phyloP scores from a whole-genome alignment of 176 grass and related monocot genomes.

The Musa itinerans region DNA sequence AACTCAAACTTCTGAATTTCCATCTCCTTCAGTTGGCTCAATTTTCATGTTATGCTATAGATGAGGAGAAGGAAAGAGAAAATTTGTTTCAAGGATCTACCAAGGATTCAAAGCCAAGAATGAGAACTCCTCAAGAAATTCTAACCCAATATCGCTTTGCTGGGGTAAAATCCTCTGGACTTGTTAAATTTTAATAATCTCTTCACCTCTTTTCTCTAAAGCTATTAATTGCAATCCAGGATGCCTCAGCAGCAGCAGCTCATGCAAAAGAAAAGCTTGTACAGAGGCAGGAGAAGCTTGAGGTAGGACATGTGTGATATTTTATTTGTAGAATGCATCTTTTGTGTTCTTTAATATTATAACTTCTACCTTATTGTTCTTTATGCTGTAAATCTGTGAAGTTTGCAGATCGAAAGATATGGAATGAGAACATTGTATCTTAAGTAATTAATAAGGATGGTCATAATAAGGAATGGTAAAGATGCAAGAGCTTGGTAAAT shows the following conservation, averaged over 20 bases:
- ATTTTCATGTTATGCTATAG: conserved; percentile 18
- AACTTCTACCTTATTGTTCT: neutral
- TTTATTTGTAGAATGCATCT: neutral
- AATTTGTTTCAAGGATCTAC: conserved; percentile 52
- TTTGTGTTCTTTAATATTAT: neutral
- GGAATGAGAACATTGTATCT: no score
- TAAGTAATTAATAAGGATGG: no score
- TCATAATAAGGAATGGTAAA: no score
- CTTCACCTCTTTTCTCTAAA: neutral
- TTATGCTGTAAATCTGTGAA: neutral
- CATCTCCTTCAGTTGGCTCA: neutral
- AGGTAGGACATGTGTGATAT: conserved; percentile 27
- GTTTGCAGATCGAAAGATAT: neutral
- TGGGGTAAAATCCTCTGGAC: conserved; percentile 37
- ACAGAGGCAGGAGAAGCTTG: conserved; percentile 78
- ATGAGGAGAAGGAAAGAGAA: conserved; percentile 35
- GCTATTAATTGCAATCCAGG: conserved; percentile 26
- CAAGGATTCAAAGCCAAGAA: conserved; percentile 50
- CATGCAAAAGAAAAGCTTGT: conserved; percentile 73
- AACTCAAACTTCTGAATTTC: neutral
- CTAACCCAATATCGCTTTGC: conserved; percentile 82
- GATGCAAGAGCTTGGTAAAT: no score
- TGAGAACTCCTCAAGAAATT: conserved; percentile 79
- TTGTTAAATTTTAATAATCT: neutral
- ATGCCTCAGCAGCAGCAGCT: conserved; percentile 75